These are phyloP conservation scores for Trypanosoma cruzi DNA, from an alignment of 208 protist species.

Conservation along the genomic window DNA sequence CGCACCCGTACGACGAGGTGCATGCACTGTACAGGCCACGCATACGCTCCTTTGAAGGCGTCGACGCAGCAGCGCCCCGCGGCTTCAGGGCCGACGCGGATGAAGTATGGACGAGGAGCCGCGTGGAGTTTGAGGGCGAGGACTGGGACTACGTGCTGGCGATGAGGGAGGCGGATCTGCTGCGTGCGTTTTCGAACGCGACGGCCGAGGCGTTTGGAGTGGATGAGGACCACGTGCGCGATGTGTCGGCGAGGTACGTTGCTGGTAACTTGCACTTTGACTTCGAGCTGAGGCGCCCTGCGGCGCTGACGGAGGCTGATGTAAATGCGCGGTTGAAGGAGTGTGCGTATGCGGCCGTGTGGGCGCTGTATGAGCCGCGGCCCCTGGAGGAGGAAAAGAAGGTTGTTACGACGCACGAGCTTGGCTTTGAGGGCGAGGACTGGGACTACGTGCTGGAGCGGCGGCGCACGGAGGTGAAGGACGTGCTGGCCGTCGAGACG, in stretches of 20 bases:
- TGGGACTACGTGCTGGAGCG: slow-evolving; percentile 54
- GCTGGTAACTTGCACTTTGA: slow-evolving; percentile 47
- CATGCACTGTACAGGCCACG: too few relatives aligned
- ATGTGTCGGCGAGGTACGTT: slow-evolving; percentile 18
- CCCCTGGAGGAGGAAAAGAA: background rate
- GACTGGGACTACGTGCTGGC: too few relatives aligned
- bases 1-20: too few relatives aligned
- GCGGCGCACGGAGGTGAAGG: slow-evolving; percentile 30
- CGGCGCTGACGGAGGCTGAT: slow-evolving; percentile 29
- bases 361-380: slow-evolving; percentile 41
- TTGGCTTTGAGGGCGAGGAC: slow-evolving; percentile 46
- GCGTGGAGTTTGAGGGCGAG: too few relatives aligned
- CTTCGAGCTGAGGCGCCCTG: slow-evolving; percentile 48
- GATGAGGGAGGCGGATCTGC: slow-evolving; percentile 33
- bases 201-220: slow-evolving; percentile 34
- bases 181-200: slow-evolving; percentile 15
- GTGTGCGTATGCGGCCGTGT: slow-evolving; percentile 48
- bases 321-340: slow-evolving; percentile 38
- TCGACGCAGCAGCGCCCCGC: too few relatives aligned
- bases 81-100: too few relatives aligned
- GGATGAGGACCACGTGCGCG: slow-evolving; percentile 36
- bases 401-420: slow-evolving; percentile 38
- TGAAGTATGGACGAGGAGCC: too few relatives aligned
- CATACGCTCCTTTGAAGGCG: too few relatives aligned
- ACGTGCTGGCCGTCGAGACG: slow-evolving; percentile 34